A percentile compares a stretch with the other conserved stretches of the same genome.
phyloP scores from a whole-genome alignment of 495 filamentous ascomycete genomes.

The Friedmanniomyces endolithicus region DNA sequence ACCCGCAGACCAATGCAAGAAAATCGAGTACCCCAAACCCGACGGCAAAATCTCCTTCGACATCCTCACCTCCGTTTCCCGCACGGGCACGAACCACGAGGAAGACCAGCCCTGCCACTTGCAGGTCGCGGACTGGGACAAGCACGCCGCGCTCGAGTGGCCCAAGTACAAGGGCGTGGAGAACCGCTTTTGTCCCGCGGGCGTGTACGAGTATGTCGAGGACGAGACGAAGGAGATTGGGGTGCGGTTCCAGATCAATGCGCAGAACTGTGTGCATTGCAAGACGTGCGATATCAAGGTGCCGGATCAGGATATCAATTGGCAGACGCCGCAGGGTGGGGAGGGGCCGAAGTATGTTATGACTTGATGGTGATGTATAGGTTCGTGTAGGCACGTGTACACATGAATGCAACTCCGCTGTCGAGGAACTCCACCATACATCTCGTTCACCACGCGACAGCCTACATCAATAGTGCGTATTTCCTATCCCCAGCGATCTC shows the following conservation, averaged over 20 bases:
- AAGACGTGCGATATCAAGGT: constrained; percentile 99
- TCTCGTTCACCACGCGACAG: too few species aligned
- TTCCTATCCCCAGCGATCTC: too few species aligned
- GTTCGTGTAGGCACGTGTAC: too few species aligned
- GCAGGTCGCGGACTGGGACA: constrained; percentile 87
- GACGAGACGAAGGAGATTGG: constrained; percentile 70
- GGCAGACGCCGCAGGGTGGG: constrained; percentile 76
- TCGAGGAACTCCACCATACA: too few species aligned
- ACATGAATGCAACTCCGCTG: too few species aligned
- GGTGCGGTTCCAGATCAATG: constrained; percentile 92
- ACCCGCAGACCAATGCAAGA: constrained; percentile 59
- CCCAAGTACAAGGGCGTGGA: constrained; percentile 85
- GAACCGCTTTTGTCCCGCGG: constrained; percentile 98
- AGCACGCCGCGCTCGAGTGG: constrained; percentile 69
- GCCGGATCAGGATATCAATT: constrained; percentile 85
- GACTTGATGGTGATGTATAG: constrained; percentile 53
- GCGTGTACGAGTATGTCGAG: constrained; percentile 97
- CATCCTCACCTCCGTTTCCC: constrained; percentile 82
- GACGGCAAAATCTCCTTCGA: constrained; percentile 91
- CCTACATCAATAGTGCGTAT: too few species aligned
- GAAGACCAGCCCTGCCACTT: constrained; percentile 96
- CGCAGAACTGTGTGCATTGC: constrained; percentile 98
- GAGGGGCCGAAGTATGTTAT: constrained; percentile 95
- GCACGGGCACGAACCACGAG: constrained; percentile 96
- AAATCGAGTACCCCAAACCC: constrained; percentile 94